Evolutionary conservation across 2,329 filamentous ascomycete genomes (phyloP).

Genomic region (Trichoderma koningii): DNA sequence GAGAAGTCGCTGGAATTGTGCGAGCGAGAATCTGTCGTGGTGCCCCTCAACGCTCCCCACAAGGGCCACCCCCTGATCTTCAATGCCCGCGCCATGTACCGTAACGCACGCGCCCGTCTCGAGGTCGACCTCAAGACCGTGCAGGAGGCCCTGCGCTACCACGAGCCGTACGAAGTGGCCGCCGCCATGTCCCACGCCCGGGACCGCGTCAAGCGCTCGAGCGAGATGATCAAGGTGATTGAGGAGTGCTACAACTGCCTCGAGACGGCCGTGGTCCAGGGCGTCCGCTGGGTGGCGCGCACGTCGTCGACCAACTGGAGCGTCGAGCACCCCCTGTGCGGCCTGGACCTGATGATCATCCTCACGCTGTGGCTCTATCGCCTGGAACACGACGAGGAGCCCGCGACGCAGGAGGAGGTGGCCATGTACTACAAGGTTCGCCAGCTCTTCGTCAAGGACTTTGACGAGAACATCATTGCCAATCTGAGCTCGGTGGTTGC

Average conservation of each 20-base stretch:
- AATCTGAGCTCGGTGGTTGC: conserved; percentile 95
- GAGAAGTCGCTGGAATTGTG: conserved; percentile 93
- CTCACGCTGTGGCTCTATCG: conserved; percentile 98
- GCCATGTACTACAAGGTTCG: conserved; percentile 92
- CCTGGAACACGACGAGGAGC: conserved; percentile 97
- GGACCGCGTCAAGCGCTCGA: conserved; percentile 89
- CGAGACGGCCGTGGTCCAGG: conserved; percentile 90
- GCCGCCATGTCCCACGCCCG: conserved; percentile 94
- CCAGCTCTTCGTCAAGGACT: conserved; percentile 86
- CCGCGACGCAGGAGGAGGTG: conserved; percentile 78
- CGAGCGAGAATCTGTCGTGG: conserved; percentile 84
- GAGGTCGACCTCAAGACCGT: conserved; percentile 95
- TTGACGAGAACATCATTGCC: conserved; percentile 75
- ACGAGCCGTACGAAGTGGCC: conserved; percentile 95
- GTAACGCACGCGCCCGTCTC: conserved; percentile 87
- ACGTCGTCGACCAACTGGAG: conserved; percentile 99
- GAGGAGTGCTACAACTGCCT: conserved; percentile 98
- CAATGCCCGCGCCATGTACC: conserved; percentile 96
- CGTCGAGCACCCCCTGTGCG: conserved; percentile 94
- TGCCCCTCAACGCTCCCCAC: conserved; percentile 90
- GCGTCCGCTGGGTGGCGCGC: conserved; percentile 96
- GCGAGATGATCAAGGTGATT: conserved; percentile 98
- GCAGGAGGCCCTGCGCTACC: conserved; percentile 93
- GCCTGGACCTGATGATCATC: conserved; percentile 96
- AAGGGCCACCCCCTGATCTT: conserved; percentile 96